Evolutionary conservation across 2,329 filamentous ascomycete genomes (phyloP), one percentile per base, ranked within the genome.

Genomic region (Erysiphe neolycopersici): DNA sequence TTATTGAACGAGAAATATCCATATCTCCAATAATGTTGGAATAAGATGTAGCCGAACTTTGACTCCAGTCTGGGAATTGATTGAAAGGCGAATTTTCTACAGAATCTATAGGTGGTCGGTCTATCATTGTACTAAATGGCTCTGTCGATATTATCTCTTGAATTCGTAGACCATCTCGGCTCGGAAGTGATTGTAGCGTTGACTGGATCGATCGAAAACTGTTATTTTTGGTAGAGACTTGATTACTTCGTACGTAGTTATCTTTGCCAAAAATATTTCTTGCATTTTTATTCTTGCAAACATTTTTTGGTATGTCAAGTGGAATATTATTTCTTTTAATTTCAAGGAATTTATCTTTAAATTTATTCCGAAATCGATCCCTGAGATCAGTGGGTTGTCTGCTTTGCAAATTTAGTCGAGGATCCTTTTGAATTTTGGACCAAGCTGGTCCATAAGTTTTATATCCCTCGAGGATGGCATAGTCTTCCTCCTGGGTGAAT

Each of bases 401-500:
- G 19, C 19, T 22, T 22, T 22, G 19, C 5, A 22, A 22, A 22
- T 22, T 22, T 22, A 22, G 19, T 22, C 19, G 19, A 5, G 19
- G 19, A 22, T 22, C 19, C 19, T 22, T 22, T 5, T 22, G 19
- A 22, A 22, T 22, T 22, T 22, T 22, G 19, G 19, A 22, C 19
- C 19, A 22, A 22, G 19, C 19, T 3, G 19, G 19, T 5, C 19
- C 19, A 22, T 3, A 22, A 22, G 19, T 22, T 22, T 22, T 22
- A 22, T 22, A 22, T 22, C 19, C 19, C 19, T 22, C 3, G 19
- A 22, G 19, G 19, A 22, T 22, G 48, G 73, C 68, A 29, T 60
- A 60, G 51, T 78, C 73, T 46, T 78, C 73, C 48, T 72, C 64
- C 26, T 71, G 68, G 0, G 71, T 71, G 48, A 76, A 78, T 0